phyloP scores from a whole-genome alignment of 2,329 filamentous ascomycete species.

The Raffaelea albimanens region DNA sequence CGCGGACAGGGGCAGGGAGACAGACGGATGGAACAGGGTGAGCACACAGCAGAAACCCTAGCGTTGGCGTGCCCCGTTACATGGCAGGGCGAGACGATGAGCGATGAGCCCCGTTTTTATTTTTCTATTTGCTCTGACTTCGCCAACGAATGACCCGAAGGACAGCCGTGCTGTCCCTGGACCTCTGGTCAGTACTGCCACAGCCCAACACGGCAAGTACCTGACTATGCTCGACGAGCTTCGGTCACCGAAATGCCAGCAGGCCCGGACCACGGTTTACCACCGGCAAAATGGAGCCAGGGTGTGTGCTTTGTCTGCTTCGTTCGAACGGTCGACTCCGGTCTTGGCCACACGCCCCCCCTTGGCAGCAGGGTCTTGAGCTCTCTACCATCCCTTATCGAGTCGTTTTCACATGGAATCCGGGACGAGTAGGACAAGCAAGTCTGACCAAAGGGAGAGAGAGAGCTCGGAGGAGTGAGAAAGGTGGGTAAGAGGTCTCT shows the following conservation, averaged over 20 bases:
- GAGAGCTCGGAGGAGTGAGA: neutral
- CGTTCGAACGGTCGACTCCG: neutral
- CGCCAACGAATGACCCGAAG: conserved; percentile 1
- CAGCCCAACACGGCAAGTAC: conserved; percentile 25
- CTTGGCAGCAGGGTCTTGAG: too few relatives aligned
- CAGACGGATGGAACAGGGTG: too few relatives aligned
- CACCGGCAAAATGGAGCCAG: conserved; percentile 20
- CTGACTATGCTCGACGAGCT: conserved; percentile 26
- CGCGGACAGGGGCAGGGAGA: too few relatives aligned
- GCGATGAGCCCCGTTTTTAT: neutral
- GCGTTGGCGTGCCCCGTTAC: neutral
- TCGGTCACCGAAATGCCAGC: conserved; percentile 34
- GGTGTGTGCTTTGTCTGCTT: conserved; percentile 10
- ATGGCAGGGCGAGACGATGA: neutral
- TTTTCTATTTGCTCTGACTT: neutral
- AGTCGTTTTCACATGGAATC: conserved; percentile 4
- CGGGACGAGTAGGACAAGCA: conserved; percentile 2
- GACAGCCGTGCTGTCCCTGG: conserved; percentile 1
- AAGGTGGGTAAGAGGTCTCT: too few relatives aligned
- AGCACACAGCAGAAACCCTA: neutral
- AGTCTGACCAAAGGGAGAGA: neutral
- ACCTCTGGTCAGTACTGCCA: conserved; percentile 1
- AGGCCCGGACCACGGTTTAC: conserved; percentile 24
- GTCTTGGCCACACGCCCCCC: conserved; percentile 8
- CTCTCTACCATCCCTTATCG: too few relatives aligned